phyloP scores from a whole-genome alignment of 352 stramenopile species.

The Phytophthora pinifolia region DNA sequence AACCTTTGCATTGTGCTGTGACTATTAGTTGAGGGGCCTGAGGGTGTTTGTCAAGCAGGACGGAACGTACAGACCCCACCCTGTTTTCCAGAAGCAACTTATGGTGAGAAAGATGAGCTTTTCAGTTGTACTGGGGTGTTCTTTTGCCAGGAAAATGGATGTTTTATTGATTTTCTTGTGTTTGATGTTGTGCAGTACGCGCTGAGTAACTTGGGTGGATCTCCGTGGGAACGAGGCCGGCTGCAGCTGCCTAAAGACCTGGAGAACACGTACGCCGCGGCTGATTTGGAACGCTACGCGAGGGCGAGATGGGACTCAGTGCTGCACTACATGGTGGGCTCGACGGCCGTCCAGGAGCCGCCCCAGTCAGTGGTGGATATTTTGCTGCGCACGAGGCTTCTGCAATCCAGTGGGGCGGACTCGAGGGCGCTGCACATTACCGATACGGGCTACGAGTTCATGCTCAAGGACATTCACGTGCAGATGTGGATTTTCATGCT shows the following conservation, averaged over 20 bases:
- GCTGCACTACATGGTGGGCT: constrained; percentile 79
- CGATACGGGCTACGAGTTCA: constrained; percentile 90
- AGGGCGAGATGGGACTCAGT: constrained; percentile 66
- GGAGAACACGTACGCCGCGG: constrained; percentile 45
- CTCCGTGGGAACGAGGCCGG: constrained; percentile 68
- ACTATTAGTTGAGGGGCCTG: constrained; percentile 41
- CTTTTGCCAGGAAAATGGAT: too few species aligned
- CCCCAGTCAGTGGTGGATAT: constrained; percentile 74
- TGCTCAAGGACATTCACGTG: constrained; percentile 91
- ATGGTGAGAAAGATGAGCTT: constrained; percentile 32
- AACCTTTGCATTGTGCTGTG: neutral
- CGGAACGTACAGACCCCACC: constrained; percentile 45
- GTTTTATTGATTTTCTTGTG: constrained; percentile 2
- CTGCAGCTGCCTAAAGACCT: constrained; percentile 42
- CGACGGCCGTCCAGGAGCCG: constrained; percentile 62
- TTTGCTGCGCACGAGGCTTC: constrained; percentile 65
- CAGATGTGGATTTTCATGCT: constrained; percentile 93
- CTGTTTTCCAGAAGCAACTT: constrained; percentile 64
- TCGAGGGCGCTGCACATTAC: constrained; percentile 80
- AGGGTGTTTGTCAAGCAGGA: constrained; percentile 57
- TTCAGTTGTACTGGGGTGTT: too few species aligned
- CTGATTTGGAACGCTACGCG: constrained; percentile 63
- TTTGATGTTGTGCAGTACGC: constrained; percentile 39
- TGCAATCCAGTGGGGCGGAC: constrained; percentile 60
- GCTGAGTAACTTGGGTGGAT: constrained; percentile 68